Percentiles rank a stretch among this genome's conserved stretches.
These are phyloP conservation scores for Talaromyces sp. DNA, from an alignment of 2,329 filamentous ascomycete genomes.

Conservation along the genomic window DNA sequence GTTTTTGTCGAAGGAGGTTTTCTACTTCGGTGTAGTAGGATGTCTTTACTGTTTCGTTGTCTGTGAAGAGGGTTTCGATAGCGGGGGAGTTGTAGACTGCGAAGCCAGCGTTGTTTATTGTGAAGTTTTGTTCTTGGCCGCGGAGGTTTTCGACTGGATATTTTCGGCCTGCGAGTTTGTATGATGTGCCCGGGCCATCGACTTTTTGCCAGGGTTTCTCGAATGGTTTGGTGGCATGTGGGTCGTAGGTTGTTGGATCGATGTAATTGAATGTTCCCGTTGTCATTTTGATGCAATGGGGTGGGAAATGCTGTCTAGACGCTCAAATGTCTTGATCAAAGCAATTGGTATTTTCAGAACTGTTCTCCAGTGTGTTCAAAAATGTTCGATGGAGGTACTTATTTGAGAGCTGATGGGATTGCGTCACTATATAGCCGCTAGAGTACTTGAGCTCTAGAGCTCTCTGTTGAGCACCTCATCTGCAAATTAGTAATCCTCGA, in stretches of 20 bases:
- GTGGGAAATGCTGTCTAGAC: no score
- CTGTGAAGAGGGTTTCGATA: slow-evolving; percentile 57
- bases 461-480: no score
- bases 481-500: no score
- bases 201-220: slow-evolving; percentile 67
- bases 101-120: slow-evolving; percentile 62
- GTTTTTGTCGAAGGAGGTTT: slow-evolving; percentile 55
- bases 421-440: no score
- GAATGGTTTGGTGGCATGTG: slow-evolving; percentile 31
- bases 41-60: slow-evolving; percentile 58
- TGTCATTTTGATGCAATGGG: slow-evolving; percentile 54
- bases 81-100: slow-evolving; percentile 57
- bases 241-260: slow-evolving; percentile 55
- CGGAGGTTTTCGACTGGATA: slow-evolving; percentile 60
- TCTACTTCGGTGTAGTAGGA: slow-evolving; percentile 67
- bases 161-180: slow-evolving; percentile 48
- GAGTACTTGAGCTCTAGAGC: no score
- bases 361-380: no score
- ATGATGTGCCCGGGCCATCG: slow-evolving; percentile 61
- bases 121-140: slow-evolving; percentile 54
- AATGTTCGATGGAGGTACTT: no score
- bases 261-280: slow-evolving; percentile 63
- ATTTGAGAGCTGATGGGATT: no score
- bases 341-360: no score
- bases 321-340: no score